Conservation (phyloP, 495 filamentous ascomycete genomes). For the Aspergillus hancockii region DNA sequence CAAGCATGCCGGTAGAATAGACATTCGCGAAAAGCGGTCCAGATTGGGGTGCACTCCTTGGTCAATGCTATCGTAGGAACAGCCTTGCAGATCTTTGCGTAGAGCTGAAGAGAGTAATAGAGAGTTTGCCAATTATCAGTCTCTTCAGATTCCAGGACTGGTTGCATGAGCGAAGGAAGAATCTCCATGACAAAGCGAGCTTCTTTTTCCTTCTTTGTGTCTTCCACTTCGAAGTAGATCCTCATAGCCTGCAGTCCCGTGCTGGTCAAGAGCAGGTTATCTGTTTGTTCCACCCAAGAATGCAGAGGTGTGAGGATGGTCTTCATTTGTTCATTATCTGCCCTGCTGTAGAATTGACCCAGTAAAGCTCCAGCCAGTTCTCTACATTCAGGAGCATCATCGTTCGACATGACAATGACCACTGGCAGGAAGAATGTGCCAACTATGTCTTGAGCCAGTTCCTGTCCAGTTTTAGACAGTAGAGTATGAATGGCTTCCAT, state of each 20-base stretch:
- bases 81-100: conserved; percentile 65
- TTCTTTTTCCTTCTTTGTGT: conserved; percentile 63
- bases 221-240: conserved; percentile 75
- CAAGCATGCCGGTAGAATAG: conserved; percentile 72
- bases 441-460: conserved; percentile 78
- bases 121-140: conserved; percentile 75
- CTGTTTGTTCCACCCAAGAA: conserved; percentile 74
- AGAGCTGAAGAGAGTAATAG: conserved; percentile 68
- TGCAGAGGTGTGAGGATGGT: conserved; percentile 68
- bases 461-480: conserved; percentile 75
- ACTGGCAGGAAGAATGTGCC: conserved; percentile 83
- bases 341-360: conserved; percentile 75
- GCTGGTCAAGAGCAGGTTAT: conserved; percentile 66
- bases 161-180: conserved; percentile 51
- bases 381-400: conserved; percentile 82
- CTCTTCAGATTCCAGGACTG: conserved; percentile 46
- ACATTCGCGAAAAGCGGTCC: conserved; percentile 64
- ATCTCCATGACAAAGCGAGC: conserved; percentile 42
- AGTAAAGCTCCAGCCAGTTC: conserved; percentile 79
- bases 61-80: conserved; percentile 64
- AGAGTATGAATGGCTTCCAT: conserved; percentile 87
- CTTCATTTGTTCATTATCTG: conserved; percentile 69
- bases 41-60: conserved; percentile 56
- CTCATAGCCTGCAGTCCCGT: conserved; percentile 78
- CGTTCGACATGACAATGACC: conserved; percentile 81